A percentile compares a stretch with the other conserved stretches of the same genome.
These are phyloP conservation scores for Pestalotiopsis sp. DNA, from an alignment of 2,329 filamentous ascomycete genomes.

Conservation along the genomic window DNA sequence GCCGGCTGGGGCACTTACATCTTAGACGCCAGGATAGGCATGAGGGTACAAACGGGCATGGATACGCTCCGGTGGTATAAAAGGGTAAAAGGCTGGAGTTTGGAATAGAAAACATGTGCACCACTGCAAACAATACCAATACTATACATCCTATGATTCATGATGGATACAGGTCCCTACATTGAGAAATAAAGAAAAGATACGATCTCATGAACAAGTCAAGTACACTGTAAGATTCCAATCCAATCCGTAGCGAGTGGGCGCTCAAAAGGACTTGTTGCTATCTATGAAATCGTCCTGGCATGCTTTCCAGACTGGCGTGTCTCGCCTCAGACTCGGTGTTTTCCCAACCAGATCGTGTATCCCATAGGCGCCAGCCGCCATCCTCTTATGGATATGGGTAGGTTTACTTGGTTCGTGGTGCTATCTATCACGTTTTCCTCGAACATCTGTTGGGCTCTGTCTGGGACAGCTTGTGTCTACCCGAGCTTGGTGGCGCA, in stretches of 20 bases:
- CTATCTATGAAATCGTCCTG: neutral
- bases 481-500: too few relatives aligned
- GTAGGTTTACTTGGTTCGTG: too few relatives aligned
- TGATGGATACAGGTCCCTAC: neutral
- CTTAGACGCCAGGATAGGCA: conserved; percentile 73
- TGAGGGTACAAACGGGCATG: conserved; percentile 72
- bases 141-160: neutral
- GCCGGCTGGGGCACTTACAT: conserved; percentile 73
- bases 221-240: neutral
- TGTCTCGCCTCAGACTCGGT: neutral
- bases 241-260: neutral
- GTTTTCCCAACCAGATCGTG: too few relatives aligned
- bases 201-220: neutral
- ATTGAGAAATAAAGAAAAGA: neutral
- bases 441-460: too few relatives aligned
- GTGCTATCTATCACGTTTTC: too few relatives aligned
- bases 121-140: neutral
- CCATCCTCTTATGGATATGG: too few relatives aligned
- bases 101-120: conserved; percentile 13
- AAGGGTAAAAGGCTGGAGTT: conserved; percentile 27
- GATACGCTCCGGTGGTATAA: conserved; percentile 63
- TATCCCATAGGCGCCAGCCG: too few relatives aligned
- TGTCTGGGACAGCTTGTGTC: too few relatives aligned
- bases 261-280: neutral
- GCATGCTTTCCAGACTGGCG: neutral